Evolutionary conservation across 2,329 filamentous ascomycete species (phyloP), one percentile per base, ranked within the genome.

Genomic region (Claviceps pazoutovae): DNA sequence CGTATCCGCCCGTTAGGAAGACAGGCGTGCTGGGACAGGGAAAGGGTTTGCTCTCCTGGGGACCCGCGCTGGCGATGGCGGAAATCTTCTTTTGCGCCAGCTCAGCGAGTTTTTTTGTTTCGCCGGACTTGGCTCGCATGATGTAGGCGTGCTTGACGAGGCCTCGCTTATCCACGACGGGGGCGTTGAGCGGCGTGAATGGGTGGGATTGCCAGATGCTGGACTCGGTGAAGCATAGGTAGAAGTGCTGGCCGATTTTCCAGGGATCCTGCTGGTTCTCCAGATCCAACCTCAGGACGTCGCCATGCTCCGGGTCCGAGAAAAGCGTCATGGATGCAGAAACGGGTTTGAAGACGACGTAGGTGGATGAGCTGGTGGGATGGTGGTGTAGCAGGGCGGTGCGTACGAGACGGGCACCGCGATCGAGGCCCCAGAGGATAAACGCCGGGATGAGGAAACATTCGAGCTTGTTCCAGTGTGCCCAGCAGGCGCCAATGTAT

Each of bases 401-500:
- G 36, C 84, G 73, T 7, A 79, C 60, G 1, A 82, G 63, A 5
- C 85, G 73, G 9, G 79, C 70, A 1, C 66, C 73, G 7, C 84
- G 76, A 59, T 88, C 85, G 23, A 85, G 56, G 51, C 77, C 72
- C 74, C 84, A 84, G 16, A 88, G 71, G 1, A 78, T 67, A 5
- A 89, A 66, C 0, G 78, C 77, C 0, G 84, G 79, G 45, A 86
- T 72, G 61, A 88, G 73, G 68, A 84, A 88, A 61, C 81, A 86
- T 46, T 76, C 72, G 4, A 89, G 70, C 49, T 80, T 70, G 49
- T 72, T 64, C 86, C 85, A 90, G 61, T 90, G 86, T 1, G 76
- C 84, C 76, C 83, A 88, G 64, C 83, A 84, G 3, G 83, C 84
- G 4, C 83, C 86, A 13, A 89, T 77, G 64, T 87, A 90, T 4